Conservation (phyloP, 2,329 filamentous ascomycete species). For the Thielaviopsis ethacetica region DNA sequence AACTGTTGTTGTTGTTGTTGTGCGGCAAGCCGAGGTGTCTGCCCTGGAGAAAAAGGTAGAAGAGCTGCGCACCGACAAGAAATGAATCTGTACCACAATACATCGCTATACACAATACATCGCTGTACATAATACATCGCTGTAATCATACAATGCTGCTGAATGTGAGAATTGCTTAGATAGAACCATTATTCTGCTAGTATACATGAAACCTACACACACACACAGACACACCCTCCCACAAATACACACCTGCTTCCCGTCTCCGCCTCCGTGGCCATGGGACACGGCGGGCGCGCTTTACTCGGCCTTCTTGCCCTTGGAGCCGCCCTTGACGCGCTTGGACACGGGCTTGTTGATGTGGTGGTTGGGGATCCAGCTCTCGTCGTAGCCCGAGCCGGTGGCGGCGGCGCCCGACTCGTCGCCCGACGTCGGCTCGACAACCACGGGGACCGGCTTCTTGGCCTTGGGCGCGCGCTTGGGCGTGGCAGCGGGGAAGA, state of each 20-base stretch:
- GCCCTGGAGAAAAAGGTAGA: conserved; percentile 3
- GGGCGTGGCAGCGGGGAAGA: conserved; percentile 65
- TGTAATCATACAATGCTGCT: neutral
- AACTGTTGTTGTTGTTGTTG: too few species aligned
- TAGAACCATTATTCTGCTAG: neutral
- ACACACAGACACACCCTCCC: neutral
- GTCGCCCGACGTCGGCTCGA: conserved; percentile 47
- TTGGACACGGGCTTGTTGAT: conserved; percentile 67
- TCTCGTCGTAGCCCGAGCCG: conserved; percentile 65
- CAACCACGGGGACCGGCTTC: conserved; percentile 48
- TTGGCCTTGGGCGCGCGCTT: conserved; percentile 53
- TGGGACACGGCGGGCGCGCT: neutral
- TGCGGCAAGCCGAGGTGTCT: neutral
- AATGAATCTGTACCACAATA: neutral
- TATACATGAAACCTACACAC: neutral
- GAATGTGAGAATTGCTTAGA: neutral
- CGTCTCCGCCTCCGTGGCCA: neutral
- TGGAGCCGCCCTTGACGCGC: conserved; percentile 44
- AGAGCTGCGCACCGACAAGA: conserved; percentile 5
- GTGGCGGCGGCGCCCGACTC: conserved; percentile 50
- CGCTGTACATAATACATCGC: neutral
- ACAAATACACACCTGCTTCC: neutral
- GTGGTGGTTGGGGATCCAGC: conserved; percentile 84
- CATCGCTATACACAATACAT: too few species aligned
- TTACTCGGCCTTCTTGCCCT: conserved; percentile 22